Evolutionary conservation across 106 monocot species (phyloP).

Genomic region (Allium cepa): DNA sequence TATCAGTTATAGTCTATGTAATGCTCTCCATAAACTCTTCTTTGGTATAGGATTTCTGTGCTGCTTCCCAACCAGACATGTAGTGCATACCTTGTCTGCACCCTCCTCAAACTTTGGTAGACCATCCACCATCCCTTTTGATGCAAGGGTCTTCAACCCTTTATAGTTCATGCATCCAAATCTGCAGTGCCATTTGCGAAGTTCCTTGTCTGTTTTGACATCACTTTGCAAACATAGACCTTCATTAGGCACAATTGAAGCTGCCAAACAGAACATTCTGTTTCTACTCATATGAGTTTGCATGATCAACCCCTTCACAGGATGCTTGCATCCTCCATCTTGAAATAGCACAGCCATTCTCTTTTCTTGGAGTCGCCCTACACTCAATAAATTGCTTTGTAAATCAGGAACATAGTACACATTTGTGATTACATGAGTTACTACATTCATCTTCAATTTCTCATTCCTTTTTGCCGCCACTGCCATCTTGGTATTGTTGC

Average conservation of each 20-base stretch:
- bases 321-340: not conserved
- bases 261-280: slow-evolving; percentile 1
- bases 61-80: slow-evolving; percentile 1
- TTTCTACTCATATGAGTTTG: slow-evolving; percentile 6
- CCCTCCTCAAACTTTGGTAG: not conserved
- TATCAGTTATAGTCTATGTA: not conserved
- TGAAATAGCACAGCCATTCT: not conserved
- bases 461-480: not conserved
- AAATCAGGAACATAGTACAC: slow-evolving; percentile 6
- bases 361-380: slow-evolving; percentile 3
- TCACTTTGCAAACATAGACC: slow-evolving; percentile 1
- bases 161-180: slow-evolving; percentile 1
- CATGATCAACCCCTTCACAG: slow-evolving; percentile 3
- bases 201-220: not conserved
- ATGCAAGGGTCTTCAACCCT: not conserved
- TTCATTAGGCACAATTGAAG: not conserved
- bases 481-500: slow-evolving; percentile 1
- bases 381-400: not conserved
- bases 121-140: slow-evolving; percentile 3
- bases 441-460: not conserved
- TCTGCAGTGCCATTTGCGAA: slow-evolving; percentile 3
- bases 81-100: not conserved
- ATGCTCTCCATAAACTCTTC: slow-evolving; percentile 2
- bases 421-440: slow-evolving; percentile 3
- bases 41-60: not conserved